Conservation (phyloP, 257 asterid genomes). For the Jacaranda copaia region DNA sequence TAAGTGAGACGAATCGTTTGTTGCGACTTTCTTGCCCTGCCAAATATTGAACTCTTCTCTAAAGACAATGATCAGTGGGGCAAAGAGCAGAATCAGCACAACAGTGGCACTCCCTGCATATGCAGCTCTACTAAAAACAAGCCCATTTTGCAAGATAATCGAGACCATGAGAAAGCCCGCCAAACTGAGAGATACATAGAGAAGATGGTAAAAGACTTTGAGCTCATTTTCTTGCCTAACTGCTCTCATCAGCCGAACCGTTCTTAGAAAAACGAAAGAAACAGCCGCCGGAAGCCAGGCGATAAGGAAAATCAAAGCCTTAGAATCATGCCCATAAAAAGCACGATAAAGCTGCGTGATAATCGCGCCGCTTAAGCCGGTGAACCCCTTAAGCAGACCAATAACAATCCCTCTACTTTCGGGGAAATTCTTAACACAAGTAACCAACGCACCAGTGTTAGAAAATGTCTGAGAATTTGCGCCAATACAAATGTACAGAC, state of each 20-base stretch:
- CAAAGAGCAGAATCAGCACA: constrained; percentile 47
- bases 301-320: constrained; percentile 49
- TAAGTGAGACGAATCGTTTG: background rate
- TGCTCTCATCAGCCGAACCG: constrained; percentile 44
- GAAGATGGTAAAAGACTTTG: constrained; percentile 46
- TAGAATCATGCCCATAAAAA: constrained; percentile 40
- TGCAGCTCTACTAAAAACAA: constrained; percentile 30
- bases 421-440: constrained; percentile 32
- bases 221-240: constrained; percentile 38
- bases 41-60: constrained; percentile 42
- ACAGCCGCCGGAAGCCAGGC: constrained; percentile 61
- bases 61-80: constrained; percentile 46
- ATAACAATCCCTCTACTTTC: constrained; percentile 54
- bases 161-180: constrained; percentile 55
- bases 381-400: constrained; percentile 59
- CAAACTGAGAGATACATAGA: constrained; percentile 48
- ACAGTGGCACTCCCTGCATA: constrained; percentile 38
- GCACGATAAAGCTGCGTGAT: constrained; percentile 53
- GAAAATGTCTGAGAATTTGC: constrained; percentile 66
- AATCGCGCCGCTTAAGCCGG: constrained; percentile 63
- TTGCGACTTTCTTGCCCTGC: constrained; percentile 15
- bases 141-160: constrained; percentile 44
- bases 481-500: constrained; percentile 62
- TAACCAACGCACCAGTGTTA: constrained; percentile 62
- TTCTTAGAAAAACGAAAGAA: constrained; percentile 37